A percentile compares a stretch with the other conserved stretches of the same genome.
These are phyloP conservation scores for Xylaria flabelliformis DNA, from an alignment of 495 filamentous ascomycete species.

Conservation along the genomic window DNA sequence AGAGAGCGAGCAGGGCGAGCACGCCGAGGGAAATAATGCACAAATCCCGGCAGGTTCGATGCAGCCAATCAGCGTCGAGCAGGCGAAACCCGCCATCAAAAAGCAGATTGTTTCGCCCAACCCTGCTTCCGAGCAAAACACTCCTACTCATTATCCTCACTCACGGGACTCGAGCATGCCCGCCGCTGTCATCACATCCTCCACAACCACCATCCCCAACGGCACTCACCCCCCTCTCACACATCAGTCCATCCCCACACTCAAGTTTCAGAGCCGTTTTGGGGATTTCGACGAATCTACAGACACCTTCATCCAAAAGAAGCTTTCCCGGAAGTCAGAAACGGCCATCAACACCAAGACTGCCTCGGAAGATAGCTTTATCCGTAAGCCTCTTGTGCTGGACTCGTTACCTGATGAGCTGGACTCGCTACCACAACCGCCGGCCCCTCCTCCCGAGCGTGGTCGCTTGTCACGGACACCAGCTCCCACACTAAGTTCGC, in stretches of 20 bases:
- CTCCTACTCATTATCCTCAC: constrained; percentile 30
- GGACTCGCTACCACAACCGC: constrained; percentile 33
- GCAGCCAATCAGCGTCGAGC: constrained; percentile 42
- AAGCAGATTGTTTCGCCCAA: constrained; percentile 43
- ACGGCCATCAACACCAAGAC: constrained; percentile 34
- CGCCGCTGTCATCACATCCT: constrained; percentile 27
- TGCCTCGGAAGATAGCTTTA: constrained; percentile 35
- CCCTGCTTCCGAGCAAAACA: constrained; percentile 36
- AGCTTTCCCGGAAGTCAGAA: constrained; percentile 34
- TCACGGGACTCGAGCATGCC: constrained; percentile 42
- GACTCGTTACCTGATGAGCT: constrained; percentile 23
- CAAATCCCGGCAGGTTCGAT: constrained; percentile 41
- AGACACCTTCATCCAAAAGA: constrained; percentile 30
- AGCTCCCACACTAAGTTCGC: constrained; percentile 37
- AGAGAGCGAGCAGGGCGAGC: constrained; percentile 21
- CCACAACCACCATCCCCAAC: constrained; percentile 31
- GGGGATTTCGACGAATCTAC: constrained; percentile 30
- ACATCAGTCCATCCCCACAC: constrained; percentile 11
- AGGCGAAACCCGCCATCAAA: constrained; percentile 44
- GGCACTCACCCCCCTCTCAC: constrained; percentile 15
- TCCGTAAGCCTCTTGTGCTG: constrained; percentile 31
- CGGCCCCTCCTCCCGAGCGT: constrained; percentile 37
- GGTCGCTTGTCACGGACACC: constrained; percentile 38
- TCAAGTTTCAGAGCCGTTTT: constrained; percentile 39
- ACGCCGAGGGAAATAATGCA: constrained; percentile 37